Conservation (phyloP, 139 green algal species). For the Spirogloea muscicola region DNA sequence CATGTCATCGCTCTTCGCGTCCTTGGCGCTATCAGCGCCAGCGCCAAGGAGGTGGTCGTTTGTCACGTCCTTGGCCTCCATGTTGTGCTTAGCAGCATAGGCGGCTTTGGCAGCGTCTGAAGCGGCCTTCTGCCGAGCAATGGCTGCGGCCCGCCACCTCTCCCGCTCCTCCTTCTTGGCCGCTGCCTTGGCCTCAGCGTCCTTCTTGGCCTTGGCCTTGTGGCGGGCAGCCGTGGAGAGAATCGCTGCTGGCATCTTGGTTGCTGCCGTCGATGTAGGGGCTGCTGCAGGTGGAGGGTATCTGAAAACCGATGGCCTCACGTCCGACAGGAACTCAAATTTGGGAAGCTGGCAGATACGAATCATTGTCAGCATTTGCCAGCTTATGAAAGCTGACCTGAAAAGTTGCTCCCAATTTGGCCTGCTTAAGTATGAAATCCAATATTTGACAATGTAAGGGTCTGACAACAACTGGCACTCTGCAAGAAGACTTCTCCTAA, state of each 20-base stretch:
- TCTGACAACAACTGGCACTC: no score
- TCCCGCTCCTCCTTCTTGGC: slow-evolving; percentile 47
- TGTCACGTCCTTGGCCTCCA: slow-evolving; percentile 15
- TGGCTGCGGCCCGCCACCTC: slow-evolving; percentile 19
- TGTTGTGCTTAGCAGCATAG: slow-evolving; percentile 3
- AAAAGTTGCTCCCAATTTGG: no score
- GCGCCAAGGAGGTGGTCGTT: no score
- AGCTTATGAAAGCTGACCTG: no score
- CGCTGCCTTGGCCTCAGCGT: slow-evolving; percentile 32
- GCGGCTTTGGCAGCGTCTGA: background rate
- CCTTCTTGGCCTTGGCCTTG: slow-evolving; percentile 56
- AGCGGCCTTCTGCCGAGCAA: slow-evolving; percentile 33
- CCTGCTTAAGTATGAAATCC: no score
- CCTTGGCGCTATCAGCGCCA: no score
- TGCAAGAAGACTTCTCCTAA: no score
- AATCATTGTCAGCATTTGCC: no score
- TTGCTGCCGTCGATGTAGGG: slow-evolving; percentile 58
- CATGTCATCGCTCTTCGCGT: slow-evolving; percentile 41
- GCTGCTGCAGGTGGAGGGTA: slow-evolving; percentile 74
- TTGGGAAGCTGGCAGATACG: slow-evolving; percentile 76
- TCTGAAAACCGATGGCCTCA: slow-evolving; percentile 77
- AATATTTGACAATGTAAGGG: no score
- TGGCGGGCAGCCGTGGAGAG: slow-evolving; percentile 87
- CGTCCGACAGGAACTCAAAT: slow-evolving; percentile 55
- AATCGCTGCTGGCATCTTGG: slow-evolving; percentile 85